These are phyloP conservation scores for Vaccinium corymbosum DNA, from an alignment of 148 eudicot genomes.

Conservation along the genomic window DNA sequence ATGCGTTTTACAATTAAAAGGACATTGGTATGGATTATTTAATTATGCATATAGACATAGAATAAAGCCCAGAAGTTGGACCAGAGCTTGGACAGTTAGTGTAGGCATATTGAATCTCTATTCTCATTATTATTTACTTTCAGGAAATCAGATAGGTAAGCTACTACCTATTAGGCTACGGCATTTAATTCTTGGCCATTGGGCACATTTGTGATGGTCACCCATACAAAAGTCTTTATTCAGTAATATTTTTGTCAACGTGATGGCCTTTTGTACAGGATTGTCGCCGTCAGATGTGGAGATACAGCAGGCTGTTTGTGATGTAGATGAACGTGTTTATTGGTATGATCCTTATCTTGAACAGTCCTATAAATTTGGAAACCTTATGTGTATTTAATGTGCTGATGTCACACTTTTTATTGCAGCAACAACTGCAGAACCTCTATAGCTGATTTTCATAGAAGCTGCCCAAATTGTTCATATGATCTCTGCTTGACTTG, in stretches of 20 bases:
- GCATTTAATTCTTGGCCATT: not conserved
- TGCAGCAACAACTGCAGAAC: constrained; percentile 42
- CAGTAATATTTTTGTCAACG: not conserved
- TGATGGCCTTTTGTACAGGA: constrained; percentile 22
- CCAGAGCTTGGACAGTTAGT: not conserved
- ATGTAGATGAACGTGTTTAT: constrained; percentile 22
- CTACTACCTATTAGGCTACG: not conserved
- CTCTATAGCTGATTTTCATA: constrained; percentile 40
- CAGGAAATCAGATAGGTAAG: not conserved
- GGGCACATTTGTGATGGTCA: not conserved
- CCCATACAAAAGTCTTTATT: not conserved
- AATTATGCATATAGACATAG: too few species aligned
- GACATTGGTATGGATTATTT: not conserved
- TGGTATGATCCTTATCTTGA: constrained; percentile 27
- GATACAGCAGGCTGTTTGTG: constrained; percentile 16
- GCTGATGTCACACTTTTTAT: not conserved
- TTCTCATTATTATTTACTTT: not conserved
- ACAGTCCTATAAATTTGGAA: not conserved
- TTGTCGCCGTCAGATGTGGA: constrained; percentile 14
- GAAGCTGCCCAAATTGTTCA: constrained; percentile 35
- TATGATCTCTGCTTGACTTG: constrained; percentile 43
- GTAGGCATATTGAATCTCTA: not conserved
- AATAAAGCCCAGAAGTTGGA: not conserved
- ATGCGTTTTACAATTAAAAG: not conserved
- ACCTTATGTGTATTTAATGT: not conserved